Evolutionary conservation across 495 filamentous ascomycete species (phyloP).

Genomic region (Talaromyces liani): DNA sequence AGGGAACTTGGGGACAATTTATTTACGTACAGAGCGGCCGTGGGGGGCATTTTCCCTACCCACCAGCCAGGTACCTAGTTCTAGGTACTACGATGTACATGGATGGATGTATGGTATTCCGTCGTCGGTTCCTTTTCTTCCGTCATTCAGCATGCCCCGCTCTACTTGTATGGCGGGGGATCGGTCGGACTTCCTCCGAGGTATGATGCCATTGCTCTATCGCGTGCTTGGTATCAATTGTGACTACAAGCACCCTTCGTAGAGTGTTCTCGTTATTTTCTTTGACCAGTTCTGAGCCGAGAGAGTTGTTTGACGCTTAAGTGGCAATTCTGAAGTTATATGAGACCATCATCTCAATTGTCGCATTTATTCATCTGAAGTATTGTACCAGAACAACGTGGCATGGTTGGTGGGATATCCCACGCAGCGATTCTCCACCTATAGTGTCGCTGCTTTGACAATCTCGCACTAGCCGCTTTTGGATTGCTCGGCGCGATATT

Average conservation of each 20-base stretch:
- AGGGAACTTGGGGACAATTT: neutral
- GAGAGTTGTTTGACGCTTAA: neutral
- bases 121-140: neutral
- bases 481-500: no score
- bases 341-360: neutral
- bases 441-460: neutral
- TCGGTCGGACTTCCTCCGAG: neutral
- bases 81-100: neutral
- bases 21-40: neutral
- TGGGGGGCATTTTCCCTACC: no score
- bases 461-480: neutral
- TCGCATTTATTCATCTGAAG: neutral
- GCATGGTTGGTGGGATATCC: neutral
- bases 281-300: neutral
- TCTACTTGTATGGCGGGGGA: neutral
- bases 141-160: neutral
- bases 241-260: neutral
- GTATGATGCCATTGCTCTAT: neutral
- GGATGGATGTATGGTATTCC: neutral
- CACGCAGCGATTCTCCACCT: neutral
- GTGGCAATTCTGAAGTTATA: neutral
- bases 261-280: neutral
- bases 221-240: neutral
- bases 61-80: neutral
- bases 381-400: no score